These are phyloP conservation scores for Fusarium nygamai DNA, from an alignment of 2,329 filamentous ascomycete species.

Conservation along the genomic window DNA sequence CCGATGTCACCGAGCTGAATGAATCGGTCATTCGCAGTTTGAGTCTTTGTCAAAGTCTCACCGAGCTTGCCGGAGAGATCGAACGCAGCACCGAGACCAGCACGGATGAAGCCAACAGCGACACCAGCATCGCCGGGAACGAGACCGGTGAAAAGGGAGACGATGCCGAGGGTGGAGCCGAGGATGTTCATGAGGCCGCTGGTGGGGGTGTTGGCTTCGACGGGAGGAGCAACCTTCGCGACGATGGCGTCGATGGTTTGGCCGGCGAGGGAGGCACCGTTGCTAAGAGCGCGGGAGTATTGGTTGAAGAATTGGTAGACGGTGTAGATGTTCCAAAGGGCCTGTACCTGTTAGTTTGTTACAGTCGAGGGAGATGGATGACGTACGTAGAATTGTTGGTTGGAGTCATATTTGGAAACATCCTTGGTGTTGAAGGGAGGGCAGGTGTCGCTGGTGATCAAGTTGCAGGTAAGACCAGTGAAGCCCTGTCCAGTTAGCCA, in stretches of 20 bases:
- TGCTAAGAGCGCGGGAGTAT: constrained; percentile 15
- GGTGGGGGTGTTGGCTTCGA: constrained; percentile 1
- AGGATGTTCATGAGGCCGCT: not conserved
- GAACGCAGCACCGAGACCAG: not conserved
- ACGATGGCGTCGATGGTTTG: constrained; percentile 17
- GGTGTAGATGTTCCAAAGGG: constrained; percentile 26
- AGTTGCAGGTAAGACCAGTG: constrained; percentile 11
- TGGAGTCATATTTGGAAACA: constrained; percentile 8
- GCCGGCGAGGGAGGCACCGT: constrained; percentile 16
- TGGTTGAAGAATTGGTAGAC: constrained; percentile 28
- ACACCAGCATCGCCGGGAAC: not conserved
- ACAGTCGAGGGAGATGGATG: rapidly evolving
- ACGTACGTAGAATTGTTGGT: constrained; percentile 23
- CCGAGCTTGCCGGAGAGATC: constrained; percentile 18
- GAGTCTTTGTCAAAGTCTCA: not conserved
- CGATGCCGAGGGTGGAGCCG: not conserved
- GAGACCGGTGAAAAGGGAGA: constrained; percentile 2
- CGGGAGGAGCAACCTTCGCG: constrained; percentile 12
- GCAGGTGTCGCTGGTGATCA: constrained; percentile 22
- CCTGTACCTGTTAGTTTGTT: rapidly evolving
- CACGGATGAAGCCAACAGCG: not conserved
- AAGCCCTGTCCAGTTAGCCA: not conserved
- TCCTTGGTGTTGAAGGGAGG: constrained; percentile 18
- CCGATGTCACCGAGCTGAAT: constrained; percentile 7
- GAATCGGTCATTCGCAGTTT: constrained; percentile 3